Percentiles rank a stretch among this genome's conserved stretches.
These are phyloP conservation scores for Protea cynaroides DNA, from an alignment of 164 flowering plant species.

Conservation along the genomic window DNA sequence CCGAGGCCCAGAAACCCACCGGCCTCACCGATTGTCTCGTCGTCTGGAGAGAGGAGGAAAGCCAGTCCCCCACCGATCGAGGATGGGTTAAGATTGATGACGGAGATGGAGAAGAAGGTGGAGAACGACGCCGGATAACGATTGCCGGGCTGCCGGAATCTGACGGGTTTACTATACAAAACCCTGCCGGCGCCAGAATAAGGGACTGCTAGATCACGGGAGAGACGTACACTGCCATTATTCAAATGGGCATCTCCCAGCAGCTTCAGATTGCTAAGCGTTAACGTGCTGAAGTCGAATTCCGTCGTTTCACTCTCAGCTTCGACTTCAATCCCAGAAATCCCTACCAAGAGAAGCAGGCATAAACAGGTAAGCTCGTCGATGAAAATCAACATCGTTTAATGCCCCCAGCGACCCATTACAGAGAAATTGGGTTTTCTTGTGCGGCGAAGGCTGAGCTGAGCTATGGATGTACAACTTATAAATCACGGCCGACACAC, in stretches of 20 bases:
- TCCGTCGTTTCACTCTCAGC: constrained; percentile 23
- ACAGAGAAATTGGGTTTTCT: not conserved
- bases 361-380: not conserved
- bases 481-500: too few species aligned
- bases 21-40: constrained; percentile 50
- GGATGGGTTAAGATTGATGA: constrained; percentile 68
- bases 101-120: constrained; percentile 71
- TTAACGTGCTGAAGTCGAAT: constrained; percentile 66
- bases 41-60: constrained; percentile 61
- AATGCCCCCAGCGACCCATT: constrained; percentile 17
- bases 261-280: constrained; percentile 56
- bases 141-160: constrained; percentile 41
- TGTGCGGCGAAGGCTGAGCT: not conserved
- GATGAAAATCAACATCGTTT: constrained; percentile 24
- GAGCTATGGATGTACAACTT: too few species aligned
- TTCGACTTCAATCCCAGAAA: constrained; percentile 3
- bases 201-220: constrained; percentile 75
- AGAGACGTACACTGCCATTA: constrained; percentile 59
- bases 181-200: constrained; percentile 71
- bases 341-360: constrained; percentile 6
- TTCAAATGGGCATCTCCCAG: constrained; percentile 84
- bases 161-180: constrained; percentile 55
- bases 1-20: constrained; percentile 64
- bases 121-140: constrained; percentile 48
- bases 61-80: constrained; percentile 86